A percentile compares a stretch with the other conserved stretches of the same genome.
Evolutionary conservation across 805 yeast genomes (phyloP).

Genomic region (Saturnispora sanitii): DNA sequence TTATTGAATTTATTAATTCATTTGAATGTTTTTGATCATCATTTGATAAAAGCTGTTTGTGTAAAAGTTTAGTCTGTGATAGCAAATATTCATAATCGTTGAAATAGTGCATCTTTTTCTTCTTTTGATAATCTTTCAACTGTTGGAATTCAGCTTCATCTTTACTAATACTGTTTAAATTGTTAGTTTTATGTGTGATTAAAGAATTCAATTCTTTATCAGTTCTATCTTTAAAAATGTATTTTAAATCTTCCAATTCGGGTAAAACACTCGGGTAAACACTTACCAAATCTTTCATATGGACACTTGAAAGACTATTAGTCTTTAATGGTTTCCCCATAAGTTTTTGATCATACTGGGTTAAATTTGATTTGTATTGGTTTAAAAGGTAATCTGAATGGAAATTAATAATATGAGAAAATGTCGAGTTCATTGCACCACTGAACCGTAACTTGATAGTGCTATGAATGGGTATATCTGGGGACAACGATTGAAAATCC

Average conservation of each 20-base stretch:
- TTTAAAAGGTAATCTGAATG: background rate
- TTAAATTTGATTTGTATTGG: background rate
- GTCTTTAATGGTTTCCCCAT: slow-evolving; percentile 1
- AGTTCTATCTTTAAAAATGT: background rate
- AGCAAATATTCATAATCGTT: background rate
- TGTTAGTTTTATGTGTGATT: background rate
- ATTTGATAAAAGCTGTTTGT: background rate
- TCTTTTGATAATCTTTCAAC: too few relatives aligned
- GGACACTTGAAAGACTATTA: background rate
- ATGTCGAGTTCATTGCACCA: background rate
- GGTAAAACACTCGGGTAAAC: slow-evolving; percentile 2
- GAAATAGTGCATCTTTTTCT: background rate
- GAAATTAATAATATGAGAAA: slow-evolving; percentile 1
- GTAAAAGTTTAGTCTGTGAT: background rate
- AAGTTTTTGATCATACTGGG: background rate
- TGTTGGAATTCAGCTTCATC: too few relatives aligned
- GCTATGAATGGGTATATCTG: background rate
- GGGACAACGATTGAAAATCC: slow-evolving; percentile 1
- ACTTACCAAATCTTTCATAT: background rate
- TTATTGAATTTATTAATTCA: too few relatives aligned
- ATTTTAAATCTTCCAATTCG: slow-evolving; percentile 2
- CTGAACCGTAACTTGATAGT: background rate
- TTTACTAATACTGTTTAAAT: too few relatives aligned
- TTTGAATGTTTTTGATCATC: background rate
- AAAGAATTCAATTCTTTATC: background rate